Evolutionary conservation across 1,284 basidiomycete species (phyloP), one percentile per base, ranked within the genome.

Genomic region (Moesziomyces antarcticus): DNA sequence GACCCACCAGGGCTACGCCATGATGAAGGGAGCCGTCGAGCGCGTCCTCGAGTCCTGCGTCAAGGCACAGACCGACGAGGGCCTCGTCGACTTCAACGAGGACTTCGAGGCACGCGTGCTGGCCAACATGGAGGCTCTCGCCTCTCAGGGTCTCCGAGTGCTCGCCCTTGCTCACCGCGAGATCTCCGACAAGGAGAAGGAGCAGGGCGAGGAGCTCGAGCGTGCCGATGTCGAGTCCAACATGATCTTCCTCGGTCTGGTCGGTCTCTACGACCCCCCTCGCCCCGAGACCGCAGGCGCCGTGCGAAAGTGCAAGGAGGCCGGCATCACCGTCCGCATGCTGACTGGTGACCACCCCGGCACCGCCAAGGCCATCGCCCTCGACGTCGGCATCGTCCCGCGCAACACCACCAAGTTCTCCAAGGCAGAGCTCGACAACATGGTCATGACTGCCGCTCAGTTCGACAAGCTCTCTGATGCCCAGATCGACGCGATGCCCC

Each of bases 261-360:
- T 87, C 13, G 90, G 90, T 54, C 89, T 91, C 60, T 82, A 83
- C 74, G 90, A 91, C 78, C 90, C 90, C 16, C 91, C 90, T n/a
- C 87, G 90, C 41, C 88, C 88, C 13, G 90, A 91, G 77, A 89
- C 88, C 3, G 85, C 87, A 3, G 88, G 87, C 13, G 89, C 90
- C 22, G 90, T 92, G 1, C 85, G 87, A 49, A 87, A 88, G 56
- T 90, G 89, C 84, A 87, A 88, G 63, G 85, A 87, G 48, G 90
- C 90, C 30, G 89, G 90, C 18, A 90, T 91, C 75, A 87, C 88
- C 16, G 89, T 90, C 21, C 88, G 89, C 78, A 91, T 91, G 90
- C 85, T 89, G 21, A 89, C 85, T 6, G 85, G 85, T 33, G 85
- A 86, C 60, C 85, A 86, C 58, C 71, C 77, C 2, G 80, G 82